Conservation (phyloP, 1,284 basidiomycete genomes). For the Mycena citricolor region DNA sequence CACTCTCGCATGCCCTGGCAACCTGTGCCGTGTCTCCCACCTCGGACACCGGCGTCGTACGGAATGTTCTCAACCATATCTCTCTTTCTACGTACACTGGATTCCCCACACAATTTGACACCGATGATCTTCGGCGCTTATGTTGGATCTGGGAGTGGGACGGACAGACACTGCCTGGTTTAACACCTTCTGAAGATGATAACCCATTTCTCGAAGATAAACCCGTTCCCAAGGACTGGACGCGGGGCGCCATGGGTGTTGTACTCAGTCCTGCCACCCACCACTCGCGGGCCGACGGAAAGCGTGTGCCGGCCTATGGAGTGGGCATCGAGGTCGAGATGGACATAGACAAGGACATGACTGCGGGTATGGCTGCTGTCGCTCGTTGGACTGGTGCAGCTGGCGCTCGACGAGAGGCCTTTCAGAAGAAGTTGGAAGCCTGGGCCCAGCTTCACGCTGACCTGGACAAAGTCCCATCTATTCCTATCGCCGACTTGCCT, state of each 20-base stretch:
- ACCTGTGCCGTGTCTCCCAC: constrained; percentile 76
- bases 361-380: constrained; percentile 77
- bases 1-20: constrained; percentile 78
- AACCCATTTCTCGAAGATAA: constrained; percentile 67
- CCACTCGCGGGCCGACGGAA: constrained; percentile 60
- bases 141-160: constrained; percentile 93
- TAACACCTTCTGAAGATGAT: constrained; percentile 47
- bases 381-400: constrained; percentile 76
- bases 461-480: constrained; percentile 44
- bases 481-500: constrained; percentile 69
- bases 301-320: constrained; percentile 74
- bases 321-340: constrained; percentile 84
- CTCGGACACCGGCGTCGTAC: constrained; percentile 69
- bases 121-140: constrained; percentile 67
- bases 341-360: constrained; percentile 76
- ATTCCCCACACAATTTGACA: constrained; percentile 57
- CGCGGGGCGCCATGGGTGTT: constrained; percentile 73
- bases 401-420: constrained; percentile 56
- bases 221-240: constrained; percentile 62
- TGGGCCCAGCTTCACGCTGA: constrained; percentile 65
- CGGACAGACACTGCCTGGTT: constrained; percentile 40
- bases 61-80: constrained; percentile 75
- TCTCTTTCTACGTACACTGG: constrained; percentile 69
- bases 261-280: constrained; percentile 70
- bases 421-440: constrained; percentile 56